phyloP scores from a whole-genome alignment of 1,139 yeast species.

The Zygosaccharomyces pseudobailii region DNA sequence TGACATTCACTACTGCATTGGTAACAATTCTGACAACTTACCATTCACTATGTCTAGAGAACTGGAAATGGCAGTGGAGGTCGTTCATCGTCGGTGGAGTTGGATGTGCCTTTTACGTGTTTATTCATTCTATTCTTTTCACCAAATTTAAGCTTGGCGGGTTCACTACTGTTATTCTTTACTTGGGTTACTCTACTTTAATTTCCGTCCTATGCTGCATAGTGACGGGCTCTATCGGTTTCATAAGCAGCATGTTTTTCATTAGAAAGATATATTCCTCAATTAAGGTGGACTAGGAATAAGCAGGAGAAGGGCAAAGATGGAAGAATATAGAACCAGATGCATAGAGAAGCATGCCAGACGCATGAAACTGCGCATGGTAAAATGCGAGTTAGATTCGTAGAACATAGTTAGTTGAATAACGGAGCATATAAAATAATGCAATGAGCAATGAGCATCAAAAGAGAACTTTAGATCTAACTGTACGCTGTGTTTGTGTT shows the following conservation, averaged over 20 bases:
- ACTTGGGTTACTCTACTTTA: conserved; percentile 78
- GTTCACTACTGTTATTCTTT: conserved; percentile 68
- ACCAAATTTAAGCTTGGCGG: conserved; percentile 70
- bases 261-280: conserved; percentile 76
- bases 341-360: background rate
- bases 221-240: conserved; percentile 86
- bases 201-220: conserved; percentile 70
- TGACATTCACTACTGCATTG: conserved; percentile 76
- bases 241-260: conserved; percentile 66
- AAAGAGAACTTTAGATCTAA: background rate
- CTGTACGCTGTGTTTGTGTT: too few species aligned
- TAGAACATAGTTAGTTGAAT: background rate
- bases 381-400: background rate
- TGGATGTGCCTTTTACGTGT: conserved; percentile 80
- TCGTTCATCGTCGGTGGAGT: conserved; percentile 76
- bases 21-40: conserved; percentile 79
- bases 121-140: conserved; percentile 74
- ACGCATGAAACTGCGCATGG: background rate
- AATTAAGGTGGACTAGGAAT: conserved; percentile 67
- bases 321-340: background rate
- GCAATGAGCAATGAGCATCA: background rate
- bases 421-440: background rate
- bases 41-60: conserved; percentile 82
- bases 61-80: conserved; percentile 98
- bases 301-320: background rate